phyloP scores from a whole-genome alignment of 164 flowering plant species.

The Sedum album region DNA sequence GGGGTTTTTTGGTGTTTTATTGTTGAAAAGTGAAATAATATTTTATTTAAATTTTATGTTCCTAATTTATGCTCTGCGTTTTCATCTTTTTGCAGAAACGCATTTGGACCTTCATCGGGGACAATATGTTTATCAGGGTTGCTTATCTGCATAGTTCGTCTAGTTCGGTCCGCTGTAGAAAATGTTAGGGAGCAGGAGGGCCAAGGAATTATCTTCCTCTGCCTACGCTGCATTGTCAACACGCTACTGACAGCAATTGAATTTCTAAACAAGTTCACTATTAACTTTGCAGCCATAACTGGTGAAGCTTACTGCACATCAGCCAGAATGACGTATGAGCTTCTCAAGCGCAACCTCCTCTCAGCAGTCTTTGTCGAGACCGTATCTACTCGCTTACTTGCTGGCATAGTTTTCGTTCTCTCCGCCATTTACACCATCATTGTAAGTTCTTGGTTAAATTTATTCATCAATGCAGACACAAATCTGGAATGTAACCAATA shows the following conservation, averaged over 20 bases:
- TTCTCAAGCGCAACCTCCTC: constrained; percentile 65
- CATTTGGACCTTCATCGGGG: constrained; percentile 76
- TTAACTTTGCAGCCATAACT: constrained; percentile 81
- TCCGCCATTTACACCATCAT: constrained; percentile 61
- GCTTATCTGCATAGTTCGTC: constrained; percentile 43
- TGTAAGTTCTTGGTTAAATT: constrained; percentile 31
- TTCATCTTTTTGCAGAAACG: constrained; percentile 41
- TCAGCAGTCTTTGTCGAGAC: constrained; percentile 82
- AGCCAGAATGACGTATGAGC: constrained; percentile 85
- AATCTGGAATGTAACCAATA: background rate
- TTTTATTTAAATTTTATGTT: too few species aligned
- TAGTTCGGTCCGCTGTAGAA: constrained; percentile 68
- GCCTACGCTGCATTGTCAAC: constrained; percentile 61
- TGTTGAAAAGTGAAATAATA: too few species aligned
- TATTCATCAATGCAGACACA: too few species aligned
- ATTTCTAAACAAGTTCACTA: constrained; percentile 72
- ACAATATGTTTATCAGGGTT: constrained; percentile 74
- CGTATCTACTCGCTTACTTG: constrained; percentile 60
- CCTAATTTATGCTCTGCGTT: background rate
- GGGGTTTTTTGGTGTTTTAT: too few species aligned
- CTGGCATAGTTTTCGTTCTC: constrained; percentile 51
- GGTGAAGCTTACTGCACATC: constrained; percentile 75
- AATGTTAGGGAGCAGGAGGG: constrained; percentile 51
- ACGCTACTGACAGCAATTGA: constrained; percentile 51
- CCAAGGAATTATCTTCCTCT: constrained; percentile 47